These are phyloP conservation scores for Ceratocystis cacaofunesta DNA, from an alignment of 2,329 filamentous ascomycete species.

Conservation along the genomic window DNA sequence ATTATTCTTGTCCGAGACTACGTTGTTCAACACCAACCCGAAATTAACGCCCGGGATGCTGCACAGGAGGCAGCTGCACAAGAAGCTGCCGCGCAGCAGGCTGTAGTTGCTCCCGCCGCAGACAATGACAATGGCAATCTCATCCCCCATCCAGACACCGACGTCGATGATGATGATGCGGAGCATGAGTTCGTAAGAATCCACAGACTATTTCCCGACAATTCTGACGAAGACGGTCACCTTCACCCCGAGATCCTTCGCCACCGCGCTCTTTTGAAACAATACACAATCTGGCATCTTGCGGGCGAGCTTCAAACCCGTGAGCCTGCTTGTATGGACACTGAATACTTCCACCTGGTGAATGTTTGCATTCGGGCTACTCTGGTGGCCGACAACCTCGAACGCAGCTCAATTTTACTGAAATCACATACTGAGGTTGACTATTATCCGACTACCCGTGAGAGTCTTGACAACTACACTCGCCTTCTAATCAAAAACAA, in stretches of 20 bases:
- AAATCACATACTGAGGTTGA: neutral
- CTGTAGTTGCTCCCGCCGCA: neutral
- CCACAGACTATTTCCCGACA: neutral
- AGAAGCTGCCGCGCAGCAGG: neutral
- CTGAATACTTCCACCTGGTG: neutral
- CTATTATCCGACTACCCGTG: neutral
- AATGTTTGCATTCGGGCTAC: neutral
- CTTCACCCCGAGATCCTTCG: neutral
- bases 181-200: neutral
- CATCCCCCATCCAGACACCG: neutral
- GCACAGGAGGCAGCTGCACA: slow-evolving; percentile 31
- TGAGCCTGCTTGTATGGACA: neutral
- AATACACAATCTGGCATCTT: neutral
- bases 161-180: neutral
- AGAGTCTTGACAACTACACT: neutral
- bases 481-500: neutral
- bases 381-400: neutral
- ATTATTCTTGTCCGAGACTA: slow-evolving; percentile 94
- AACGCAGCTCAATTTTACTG: neutral
- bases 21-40: slow-evolving; percentile 93
- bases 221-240: neutral
- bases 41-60: slow-evolving; percentile 56
- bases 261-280: neutral
- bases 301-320: neutral
- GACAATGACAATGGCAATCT: neutral